Conservation (phyloP, 805 yeast genomes). For the Yarrowia porcina region DNA sequence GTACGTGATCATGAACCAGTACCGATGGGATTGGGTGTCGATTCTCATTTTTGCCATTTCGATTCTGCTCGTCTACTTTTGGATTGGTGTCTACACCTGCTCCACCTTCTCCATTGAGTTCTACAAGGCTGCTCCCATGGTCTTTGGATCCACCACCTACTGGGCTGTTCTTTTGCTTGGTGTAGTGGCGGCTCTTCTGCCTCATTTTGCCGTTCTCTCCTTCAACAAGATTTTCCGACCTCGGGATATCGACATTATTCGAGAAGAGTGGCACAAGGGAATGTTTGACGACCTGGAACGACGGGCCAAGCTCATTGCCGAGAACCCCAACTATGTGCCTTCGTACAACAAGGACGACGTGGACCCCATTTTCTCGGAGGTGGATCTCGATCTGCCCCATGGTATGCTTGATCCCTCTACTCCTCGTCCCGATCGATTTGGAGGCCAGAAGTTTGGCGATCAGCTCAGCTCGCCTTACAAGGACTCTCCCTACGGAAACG, state of each 20-base stretch:
- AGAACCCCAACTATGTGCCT: neutral
- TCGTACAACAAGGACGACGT: neutral
- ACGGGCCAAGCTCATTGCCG: constrained; percentile 21
- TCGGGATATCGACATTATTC: constrained; percentile 63
- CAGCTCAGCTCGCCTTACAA: constrained; percentile 7
- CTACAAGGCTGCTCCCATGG: constrained; percentile 60
- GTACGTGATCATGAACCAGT: constrained; percentile 64
- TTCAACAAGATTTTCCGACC: constrained; percentile 54
- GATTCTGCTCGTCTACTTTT: constrained; percentile 56
- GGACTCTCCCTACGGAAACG: constrained; percentile 11
- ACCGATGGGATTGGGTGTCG: constrained; percentile 76
- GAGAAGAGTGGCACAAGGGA: constrained; percentile 58
- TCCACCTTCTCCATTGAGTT: constrained; percentile 53
- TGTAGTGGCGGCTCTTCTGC: constrained; percentile 52
- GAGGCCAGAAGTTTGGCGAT: constrained; percentile 14
- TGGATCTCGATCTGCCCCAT: constrained; percentile 20
- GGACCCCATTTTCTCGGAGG: constrained; percentile 22
- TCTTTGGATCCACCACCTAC: constrained; percentile 57
- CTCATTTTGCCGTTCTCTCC: constrained; percentile 55
- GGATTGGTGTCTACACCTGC: constrained; percentile 80
- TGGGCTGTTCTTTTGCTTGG: constrained; percentile 67
- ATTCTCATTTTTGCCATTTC: constrained; percentile 53
- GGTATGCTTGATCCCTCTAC: neutral
- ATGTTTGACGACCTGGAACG: constrained; percentile 40
- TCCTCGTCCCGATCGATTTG: constrained; percentile 12